Percentiles rank a stretch among this genome's conserved stretches.
Evolutionary conservation across 768 basidiomycete species (phyloP).

Genomic region (Harrya chromipes): DNA sequence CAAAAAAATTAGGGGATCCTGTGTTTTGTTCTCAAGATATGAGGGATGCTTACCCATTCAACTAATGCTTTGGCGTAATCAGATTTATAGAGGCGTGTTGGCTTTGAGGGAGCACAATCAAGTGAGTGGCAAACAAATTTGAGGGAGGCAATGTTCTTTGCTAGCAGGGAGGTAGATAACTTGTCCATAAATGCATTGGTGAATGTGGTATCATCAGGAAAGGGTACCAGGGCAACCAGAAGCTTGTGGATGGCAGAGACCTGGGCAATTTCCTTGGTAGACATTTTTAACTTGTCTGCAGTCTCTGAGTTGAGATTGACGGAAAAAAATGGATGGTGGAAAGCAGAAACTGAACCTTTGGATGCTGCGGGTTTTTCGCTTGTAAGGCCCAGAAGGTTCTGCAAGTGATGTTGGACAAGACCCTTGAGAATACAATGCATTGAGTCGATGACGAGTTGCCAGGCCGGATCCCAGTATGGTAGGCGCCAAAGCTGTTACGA

Average conservation of each 20-base stretch:
- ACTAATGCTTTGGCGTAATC: conserved; percentile 6
- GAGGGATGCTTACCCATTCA: conserved; percentile 3
- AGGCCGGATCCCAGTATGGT: conserved; percentile 27
- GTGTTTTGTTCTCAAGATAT: no score
- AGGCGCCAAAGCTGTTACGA: no score
- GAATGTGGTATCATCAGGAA: background rate
- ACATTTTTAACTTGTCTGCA: background rate
- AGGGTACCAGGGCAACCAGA: background rate
- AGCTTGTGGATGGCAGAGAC: conserved; percentile 5
- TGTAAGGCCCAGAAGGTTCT: conserved; percentile 3
- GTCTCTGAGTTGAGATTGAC: no score
- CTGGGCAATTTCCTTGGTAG: conserved; percentile 1
- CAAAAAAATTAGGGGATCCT: no score
- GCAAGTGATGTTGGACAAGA: conserved; percentile 1
- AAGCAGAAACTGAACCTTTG: no score
- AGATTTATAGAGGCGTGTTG: background rate
- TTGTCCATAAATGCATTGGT: no score
- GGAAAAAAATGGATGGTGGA: no score
- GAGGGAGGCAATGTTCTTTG: background rate
- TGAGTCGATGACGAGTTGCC: conserved; percentile 18
- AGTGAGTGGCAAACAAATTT: background rate
- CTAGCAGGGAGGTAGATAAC: no score
- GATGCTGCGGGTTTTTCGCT: background rate
- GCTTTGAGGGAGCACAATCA: background rate
- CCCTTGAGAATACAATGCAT: conserved; percentile 29